Conservation (phyloP, 495 filamentous ascomycete genomes). For the Thozetella sp. region DNA sequence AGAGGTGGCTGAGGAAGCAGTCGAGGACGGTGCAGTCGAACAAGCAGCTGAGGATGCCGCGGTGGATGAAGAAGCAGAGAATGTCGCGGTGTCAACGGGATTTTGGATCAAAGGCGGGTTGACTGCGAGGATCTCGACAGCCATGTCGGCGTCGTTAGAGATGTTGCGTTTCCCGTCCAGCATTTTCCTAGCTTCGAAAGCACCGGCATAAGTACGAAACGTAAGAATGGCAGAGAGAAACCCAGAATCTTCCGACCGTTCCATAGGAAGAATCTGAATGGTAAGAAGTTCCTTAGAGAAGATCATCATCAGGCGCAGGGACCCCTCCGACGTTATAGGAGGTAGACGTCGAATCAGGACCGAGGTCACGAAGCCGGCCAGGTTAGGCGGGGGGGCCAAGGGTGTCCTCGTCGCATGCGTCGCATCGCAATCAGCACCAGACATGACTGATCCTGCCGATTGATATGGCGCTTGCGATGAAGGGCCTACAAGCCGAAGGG, state of each 20-base stretch:
- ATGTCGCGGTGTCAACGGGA: conserved; percentile 32
- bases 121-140: conserved; percentile 71
- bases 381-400: conserved; percentile 45
- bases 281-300: conserved; percentile 83
- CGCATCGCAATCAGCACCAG: conserved; percentile 43
- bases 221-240: conserved; percentile 75
- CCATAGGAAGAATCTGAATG: conserved; percentile 68
- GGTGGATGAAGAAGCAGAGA: conserved; percentile 55
- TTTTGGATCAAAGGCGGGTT: conserved; percentile 34
- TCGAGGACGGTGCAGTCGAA: too few relatives aligned
- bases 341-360: conserved; percentile 77
- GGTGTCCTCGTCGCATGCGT: conserved; percentile 51
- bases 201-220: conserved; percentile 71
- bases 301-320: conserved; percentile 78
- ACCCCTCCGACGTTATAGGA: conserved; percentile 68
- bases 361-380: conserved; percentile 25
- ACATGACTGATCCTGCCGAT: conserved; percentile 24
- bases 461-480: conserved; percentile 41
- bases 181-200: conserved; percentile 74
- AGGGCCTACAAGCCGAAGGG: conserved; percentile 24
- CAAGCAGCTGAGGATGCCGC: too few relatives aligned
- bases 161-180: conserved; percentile 81
- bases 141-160: conserved; percentile 73
- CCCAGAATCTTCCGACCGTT: conserved; percentile 69
- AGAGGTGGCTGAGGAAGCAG: conserved; percentile 52